A percentile compares a stretch with the other conserved stretches of the same genome.
phyloP scores from a whole-genome alignment of 495 filamentous ascomycete genomes.

The Platismatia glauca region DNA sequence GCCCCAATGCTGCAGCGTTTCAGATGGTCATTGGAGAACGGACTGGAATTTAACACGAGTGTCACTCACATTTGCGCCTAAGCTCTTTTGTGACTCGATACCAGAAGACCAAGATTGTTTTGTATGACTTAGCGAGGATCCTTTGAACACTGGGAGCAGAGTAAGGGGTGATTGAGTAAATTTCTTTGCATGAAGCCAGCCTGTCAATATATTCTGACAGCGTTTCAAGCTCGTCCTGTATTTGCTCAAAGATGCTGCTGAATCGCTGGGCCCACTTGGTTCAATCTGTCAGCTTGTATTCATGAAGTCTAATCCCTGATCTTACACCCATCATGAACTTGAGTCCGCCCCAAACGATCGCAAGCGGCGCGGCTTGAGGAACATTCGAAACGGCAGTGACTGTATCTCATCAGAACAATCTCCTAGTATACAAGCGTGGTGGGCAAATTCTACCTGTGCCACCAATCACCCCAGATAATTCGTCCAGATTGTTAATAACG shows the following conservation, averaged over 20 bases:
- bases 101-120: background rate
- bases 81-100: background rate
- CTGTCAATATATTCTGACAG: background rate
- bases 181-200: background rate
- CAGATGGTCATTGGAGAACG: background rate
- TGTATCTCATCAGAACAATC: too few species aligned
- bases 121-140: background rate
- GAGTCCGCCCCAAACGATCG: background rate
- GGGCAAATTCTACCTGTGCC: background rate
- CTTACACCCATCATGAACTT: background rate
- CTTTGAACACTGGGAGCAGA: background rate
- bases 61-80: background rate
- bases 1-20: background rate
- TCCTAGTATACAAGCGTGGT: too few species aligned
- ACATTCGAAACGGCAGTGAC: background rate
- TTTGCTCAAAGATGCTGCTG: background rate
- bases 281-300: background rate
- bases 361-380: background rate
- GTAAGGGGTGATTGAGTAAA: background rate
- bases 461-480: background rate
- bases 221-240: background rate
- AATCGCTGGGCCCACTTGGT: background rate
- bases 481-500: background rate
- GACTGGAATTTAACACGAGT: too few species aligned
- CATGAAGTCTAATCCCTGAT: too few species aligned